A percentile compares a stretch with the other conserved stretches of the same genome.
phyloP scores from a whole-genome alignment of 371 early-diverging fungal genomes.

The Mortierella sp. region DNA sequence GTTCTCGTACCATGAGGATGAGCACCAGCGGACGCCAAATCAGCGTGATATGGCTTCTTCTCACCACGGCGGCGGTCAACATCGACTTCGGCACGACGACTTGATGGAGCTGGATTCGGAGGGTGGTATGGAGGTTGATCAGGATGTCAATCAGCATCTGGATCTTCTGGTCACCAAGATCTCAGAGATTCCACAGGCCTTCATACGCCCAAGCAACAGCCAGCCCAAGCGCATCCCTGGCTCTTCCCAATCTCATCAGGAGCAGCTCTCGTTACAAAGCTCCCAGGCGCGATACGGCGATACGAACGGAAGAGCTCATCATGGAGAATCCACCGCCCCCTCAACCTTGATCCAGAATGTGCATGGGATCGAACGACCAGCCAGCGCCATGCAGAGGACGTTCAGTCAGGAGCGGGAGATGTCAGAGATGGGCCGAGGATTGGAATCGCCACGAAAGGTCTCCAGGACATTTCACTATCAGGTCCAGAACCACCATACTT shows the following conservation, averaged over 20 bases:
- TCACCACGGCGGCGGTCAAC: not conserved
- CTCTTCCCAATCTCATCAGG: not conserved
- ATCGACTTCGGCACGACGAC: constrained; percentile 9
- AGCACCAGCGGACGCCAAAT: not conserved
- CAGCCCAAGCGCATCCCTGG: not conserved
- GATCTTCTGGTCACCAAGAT: constrained; percentile 26
- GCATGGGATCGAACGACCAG: constrained; percentile 42
- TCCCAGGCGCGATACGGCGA: constrained; percentile 9
- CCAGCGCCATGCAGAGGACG: constrained; percentile 46
- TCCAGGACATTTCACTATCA: constrained; percentile 11
- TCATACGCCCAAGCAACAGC: not conserved
- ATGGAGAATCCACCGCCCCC: not conserved
- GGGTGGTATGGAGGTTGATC: constrained; percentile 31
- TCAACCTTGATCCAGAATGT: constrained; percentile 32
- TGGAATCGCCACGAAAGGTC: constrained; percentile 31
- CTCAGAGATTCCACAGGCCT: constrained; percentile 12
- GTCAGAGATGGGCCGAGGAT: constrained; percentile 20
- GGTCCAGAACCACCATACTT: not conserved
- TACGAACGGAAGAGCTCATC: not conserved
- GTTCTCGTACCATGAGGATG: not conserved
- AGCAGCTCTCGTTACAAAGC: constrained; percentile 1
- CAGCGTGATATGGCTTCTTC: not conserved
- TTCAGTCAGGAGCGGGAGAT: constrained; percentile 36
- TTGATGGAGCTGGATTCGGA: constrained; percentile 29
- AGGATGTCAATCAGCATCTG: constrained; percentile 19